Percentiles rank a stretch among this genome's conserved stretches.
These are phyloP conservation scores for Trichoderma simmonsii DNA, from an alignment of 2,329 filamentous ascomycete genomes.

Conservation along the genomic window DNA sequence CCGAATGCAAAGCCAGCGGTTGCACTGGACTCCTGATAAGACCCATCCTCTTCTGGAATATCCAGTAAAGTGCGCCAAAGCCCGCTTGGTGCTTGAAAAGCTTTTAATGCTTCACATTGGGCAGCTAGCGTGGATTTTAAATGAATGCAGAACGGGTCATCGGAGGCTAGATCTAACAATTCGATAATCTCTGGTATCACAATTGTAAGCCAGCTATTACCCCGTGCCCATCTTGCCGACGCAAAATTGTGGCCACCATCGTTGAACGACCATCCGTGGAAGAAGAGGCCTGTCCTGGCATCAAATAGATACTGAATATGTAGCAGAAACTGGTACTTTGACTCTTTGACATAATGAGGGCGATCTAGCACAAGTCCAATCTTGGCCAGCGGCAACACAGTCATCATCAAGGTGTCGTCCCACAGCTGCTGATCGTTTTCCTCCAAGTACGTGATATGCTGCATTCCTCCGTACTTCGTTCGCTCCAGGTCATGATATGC, in stretches of 20 bases:
- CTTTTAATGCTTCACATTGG: slow-evolving; percentile 5
- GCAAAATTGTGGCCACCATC: slow-evolving; percentile 10
- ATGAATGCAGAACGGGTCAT: background rate
- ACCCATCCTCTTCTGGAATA: slow-evolving; percentile 2
- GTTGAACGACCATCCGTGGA: slow-evolving; percentile 10
- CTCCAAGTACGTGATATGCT: slow-evolving; percentile 11
- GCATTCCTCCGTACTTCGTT: slow-evolving; percentile 14
- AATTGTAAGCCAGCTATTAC: slow-evolving; percentile 13
- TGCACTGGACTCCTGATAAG: slow-evolving; percentile 1
- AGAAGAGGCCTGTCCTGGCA: slow-evolving; percentile 4
- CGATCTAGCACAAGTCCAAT: slow-evolving; percentile 7
- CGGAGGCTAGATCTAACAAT: background rate
- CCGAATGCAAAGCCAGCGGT: slow-evolving; percentile 12
- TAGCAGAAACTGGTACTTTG: slow-evolving; percentile 4
- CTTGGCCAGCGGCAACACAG: slow-evolving; percentile 3
- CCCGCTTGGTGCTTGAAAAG: background rate
- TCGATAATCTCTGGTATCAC: slow-evolving; percentile 5
- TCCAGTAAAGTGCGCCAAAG: slow-evolving; percentile 8
- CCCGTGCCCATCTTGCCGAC: background rate
- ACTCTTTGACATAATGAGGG: background rate
- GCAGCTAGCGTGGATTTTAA: background rate
- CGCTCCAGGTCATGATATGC: slow-evolving; percentile 8
- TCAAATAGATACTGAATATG: slow-evolving; percentile 9
- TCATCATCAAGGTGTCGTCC: slow-evolving; percentile 14
- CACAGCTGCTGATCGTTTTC: slow-evolving; percentile 9